A percentile compares a stretch with the other conserved stretches of the same genome.
Conservation (phyloP, 192 early-diverging fungal species). For the Coemansia sp. region DNA sequence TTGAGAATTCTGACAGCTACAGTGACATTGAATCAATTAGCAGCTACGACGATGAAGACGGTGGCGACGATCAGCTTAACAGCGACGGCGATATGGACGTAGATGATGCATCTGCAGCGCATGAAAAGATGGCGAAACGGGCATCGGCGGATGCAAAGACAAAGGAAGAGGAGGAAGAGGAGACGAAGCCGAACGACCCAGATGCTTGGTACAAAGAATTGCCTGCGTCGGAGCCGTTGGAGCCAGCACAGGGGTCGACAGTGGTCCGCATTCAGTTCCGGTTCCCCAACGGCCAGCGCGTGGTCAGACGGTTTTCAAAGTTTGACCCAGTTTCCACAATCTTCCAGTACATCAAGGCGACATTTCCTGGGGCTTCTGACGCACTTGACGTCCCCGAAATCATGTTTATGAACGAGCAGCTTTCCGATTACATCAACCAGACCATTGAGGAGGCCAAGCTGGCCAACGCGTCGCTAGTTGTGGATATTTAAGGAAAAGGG, state of each 20-base stretch:
- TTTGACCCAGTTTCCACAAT: constrained; percentile 69
- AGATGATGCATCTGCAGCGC: constrained; percentile 20
- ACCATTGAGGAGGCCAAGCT: constrained; percentile 74
- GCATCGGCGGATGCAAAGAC: not conserved
- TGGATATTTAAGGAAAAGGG: constrained; percentile 41
- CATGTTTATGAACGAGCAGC: constrained; percentile 64
- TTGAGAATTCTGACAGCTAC: constrained; percentile 35
- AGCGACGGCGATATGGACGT: constrained; percentile 38
- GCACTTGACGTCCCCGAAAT: constrained; percentile 61
- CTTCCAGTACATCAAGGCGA: constrained; percentile 83
- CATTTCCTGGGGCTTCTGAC: constrained; percentile 59
- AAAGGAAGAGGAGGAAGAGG: not conserved
- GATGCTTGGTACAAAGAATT: constrained; percentile 42
- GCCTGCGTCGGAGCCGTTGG: constrained; percentile 20
- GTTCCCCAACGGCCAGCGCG: constrained; percentile 74
- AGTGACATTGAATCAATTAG: constrained; percentile 43
- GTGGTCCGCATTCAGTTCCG: constrained; percentile 82
- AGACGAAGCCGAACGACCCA: not conserved
- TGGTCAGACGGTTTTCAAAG: constrained; percentile 76
- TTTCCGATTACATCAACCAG: constrained; percentile 65
- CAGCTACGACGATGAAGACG: constrained; percentile 17
- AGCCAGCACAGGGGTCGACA: constrained; percentile 55
- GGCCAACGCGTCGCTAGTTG: constrained; percentile 58
- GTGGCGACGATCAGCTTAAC: constrained; percentile 37
- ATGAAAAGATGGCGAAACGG: constrained; percentile 17